Evolutionary conservation across 139 green algal genomes (phyloP).

Genomic region (Chlamydomonas incerta): DNA sequence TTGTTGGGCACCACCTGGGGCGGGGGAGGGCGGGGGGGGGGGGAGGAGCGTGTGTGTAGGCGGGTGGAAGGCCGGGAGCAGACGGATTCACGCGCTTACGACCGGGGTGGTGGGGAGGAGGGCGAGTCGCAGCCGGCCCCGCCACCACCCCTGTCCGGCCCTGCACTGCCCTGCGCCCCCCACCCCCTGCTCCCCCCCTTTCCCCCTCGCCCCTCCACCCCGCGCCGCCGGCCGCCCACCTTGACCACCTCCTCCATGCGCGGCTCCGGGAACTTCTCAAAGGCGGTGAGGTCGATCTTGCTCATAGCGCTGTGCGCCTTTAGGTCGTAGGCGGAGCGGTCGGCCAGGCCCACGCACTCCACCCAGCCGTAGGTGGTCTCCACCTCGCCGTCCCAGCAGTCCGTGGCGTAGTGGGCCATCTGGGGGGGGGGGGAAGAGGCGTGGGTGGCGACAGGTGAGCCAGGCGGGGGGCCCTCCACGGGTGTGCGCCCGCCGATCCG

Average conservation of each 20-base stretch:
- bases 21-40: too few relatives aligned
- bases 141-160: too few relatives aligned
- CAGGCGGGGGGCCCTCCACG: too few relatives aligned
- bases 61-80: too few relatives aligned
- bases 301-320: constrained; percentile 74
- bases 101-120: too few relatives aligned
- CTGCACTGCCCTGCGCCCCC: too few relatives aligned
- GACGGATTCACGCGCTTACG: too few relatives aligned
- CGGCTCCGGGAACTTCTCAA: constrained; percentile 89
- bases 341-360: constrained; percentile 97
- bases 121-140: too few relatives aligned
- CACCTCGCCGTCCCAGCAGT: constrained; percentile 99
- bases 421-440: not conserved
- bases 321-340: constrained; percentile 96
- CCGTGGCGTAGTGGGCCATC: constrained; percentile 72
- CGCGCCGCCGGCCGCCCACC: too few relatives aligned
- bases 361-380: constrained; percentile 98
- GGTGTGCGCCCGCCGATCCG: too few relatives aligned
- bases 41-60: too few relatives aligned
- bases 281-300: constrained; percentile 88
- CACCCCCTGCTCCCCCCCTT: not conserved
- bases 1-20: constrained; percentile 78
- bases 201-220: too few relatives aligned
- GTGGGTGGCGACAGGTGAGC: not conserved
- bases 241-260: constrained; percentile 77